Conservation (phyloP, 2,329 filamentous ascomycete species). For the Fusarium torreyae region DNA sequence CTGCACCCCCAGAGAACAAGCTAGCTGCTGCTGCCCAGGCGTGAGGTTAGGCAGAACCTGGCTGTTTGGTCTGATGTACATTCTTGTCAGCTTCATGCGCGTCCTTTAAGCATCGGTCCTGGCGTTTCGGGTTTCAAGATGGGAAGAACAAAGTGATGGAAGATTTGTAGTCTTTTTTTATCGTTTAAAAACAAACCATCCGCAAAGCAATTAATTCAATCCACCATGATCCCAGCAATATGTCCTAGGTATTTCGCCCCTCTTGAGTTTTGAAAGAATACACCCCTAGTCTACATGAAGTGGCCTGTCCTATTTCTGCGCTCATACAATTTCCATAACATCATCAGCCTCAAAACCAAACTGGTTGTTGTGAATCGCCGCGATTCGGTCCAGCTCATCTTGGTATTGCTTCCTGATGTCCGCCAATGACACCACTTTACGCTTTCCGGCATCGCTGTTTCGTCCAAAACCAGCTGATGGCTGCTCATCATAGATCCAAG, state of each 20-base stretch:
- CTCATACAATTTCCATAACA: conserved; percentile 67
- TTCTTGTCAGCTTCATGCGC: conserved; percentile 48
- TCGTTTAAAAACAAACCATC: conserved; percentile 38
- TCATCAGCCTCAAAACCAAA: conserved; percentile 80
- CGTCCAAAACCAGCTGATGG: conserved; percentile 44
- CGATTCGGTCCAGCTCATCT: conserved; percentile 88
- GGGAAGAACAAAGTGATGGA: conserved; percentile 45
- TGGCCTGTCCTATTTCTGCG: conserved; percentile 19
- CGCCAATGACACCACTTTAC: conserved; percentile 86
- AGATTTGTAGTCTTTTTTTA: conserved; percentile 43
- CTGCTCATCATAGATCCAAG: conserved; percentile 78
- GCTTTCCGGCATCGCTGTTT: conserved; percentile 62
- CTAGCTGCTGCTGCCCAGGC: conserved; percentile 57
- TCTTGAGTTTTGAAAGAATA: conserved; percentile 45
- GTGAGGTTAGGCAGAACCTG: conserved; percentile 34
- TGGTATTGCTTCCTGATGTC: conserved; percentile 93
- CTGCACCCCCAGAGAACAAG: conserved; percentile 62
- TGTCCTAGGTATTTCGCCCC: conserved; percentile 53
- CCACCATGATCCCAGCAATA: conserved; percentile 47
- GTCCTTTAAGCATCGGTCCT: conserved; percentile 58
- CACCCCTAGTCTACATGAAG: conserved; percentile 47
- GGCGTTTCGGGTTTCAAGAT: conserved; percentile 56
- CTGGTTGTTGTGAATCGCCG: conserved; percentile 88
- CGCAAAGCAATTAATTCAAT: conserved; percentile 46
- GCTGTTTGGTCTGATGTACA: conserved; percentile 36